Conservation (phyloP, 1,284 basidiomycete genomes). For the Spongispora temasekensis region DNA sequence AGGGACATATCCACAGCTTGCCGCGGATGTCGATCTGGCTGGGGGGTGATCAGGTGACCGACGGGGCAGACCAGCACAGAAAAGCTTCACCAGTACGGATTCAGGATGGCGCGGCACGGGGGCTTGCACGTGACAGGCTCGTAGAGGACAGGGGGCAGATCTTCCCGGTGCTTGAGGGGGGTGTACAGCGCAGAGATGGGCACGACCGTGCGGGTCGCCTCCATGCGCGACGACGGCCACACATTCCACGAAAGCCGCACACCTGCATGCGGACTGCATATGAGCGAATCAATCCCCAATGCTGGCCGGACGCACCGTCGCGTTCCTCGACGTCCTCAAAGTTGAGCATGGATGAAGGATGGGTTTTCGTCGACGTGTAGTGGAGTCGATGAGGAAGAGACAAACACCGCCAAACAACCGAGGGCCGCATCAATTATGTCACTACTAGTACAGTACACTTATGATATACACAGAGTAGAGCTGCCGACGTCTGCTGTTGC, state of each 20-base stretch:
- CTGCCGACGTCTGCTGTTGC: no score
- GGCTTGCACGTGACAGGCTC: constrained; percentile 99
- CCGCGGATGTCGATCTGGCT: constrained; percentile 99
- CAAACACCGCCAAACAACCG: constrained; percentile 29
- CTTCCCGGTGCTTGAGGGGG: constrained; percentile 92
- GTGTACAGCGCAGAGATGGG: constrained; percentile 98
- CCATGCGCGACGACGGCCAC: constrained; percentile 97
- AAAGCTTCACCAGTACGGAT: constrained; percentile 86
- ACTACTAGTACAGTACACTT: background rate
- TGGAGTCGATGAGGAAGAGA: constrained; percentile 1
- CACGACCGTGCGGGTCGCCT: constrained; percentile 96
- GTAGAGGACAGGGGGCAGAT: constrained; percentile 95
- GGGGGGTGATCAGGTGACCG: constrained; percentile 9
- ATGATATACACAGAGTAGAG: no score
- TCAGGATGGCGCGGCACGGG: constrained; percentile 95
- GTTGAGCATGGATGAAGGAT: constrained; percentile 40
- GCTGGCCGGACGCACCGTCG: constrained; percentile 46
- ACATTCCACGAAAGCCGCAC: constrained; percentile 97
- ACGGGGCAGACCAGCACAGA: background rate
- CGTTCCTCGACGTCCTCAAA: constrained; percentile 66
- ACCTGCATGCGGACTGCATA: constrained; percentile 47
- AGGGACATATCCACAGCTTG: constrained; percentile 99
- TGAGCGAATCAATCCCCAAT: background rate
- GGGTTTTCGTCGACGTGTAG: constrained; percentile 23
- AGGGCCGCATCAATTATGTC: constrained; percentile 5